Conservation (phyloP, 352 stramenopile genomes). For the Phytophthora foliorum region DNA sequence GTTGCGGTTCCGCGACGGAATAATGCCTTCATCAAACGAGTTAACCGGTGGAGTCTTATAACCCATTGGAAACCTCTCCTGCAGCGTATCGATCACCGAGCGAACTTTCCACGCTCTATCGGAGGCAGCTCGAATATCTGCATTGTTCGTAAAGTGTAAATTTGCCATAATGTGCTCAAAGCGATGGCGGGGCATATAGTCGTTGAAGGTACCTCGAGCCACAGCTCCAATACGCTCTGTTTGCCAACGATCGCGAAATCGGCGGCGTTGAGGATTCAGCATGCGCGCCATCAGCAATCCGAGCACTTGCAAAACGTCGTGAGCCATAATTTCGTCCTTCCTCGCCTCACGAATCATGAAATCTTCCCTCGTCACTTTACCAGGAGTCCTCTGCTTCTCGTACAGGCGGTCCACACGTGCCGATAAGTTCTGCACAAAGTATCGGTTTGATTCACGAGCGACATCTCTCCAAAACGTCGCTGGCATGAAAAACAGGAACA, state of each 20-base stretch:
- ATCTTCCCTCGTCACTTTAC: not conserved
- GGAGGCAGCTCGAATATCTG: not conserved
- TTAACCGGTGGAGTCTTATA: slow-evolving; percentile 10
- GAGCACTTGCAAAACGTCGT: slow-evolving; percentile 2
- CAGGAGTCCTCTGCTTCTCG: slow-evolving; percentile 1
- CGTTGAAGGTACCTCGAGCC: slow-evolving; percentile 11
- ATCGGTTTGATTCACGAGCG: slow-evolving; percentile 5
- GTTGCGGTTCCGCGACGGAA: slow-evolving; percentile 1
- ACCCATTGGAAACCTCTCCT: not conserved
- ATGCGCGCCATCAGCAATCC: slow-evolving; percentile 11
- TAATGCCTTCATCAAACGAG: slow-evolving; percentile 14
- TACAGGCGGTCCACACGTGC: slow-evolving; percentile 5
- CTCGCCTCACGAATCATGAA: slow-evolving; percentile 1
- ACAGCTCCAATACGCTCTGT: slow-evolving; percentile 5
- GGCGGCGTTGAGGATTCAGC: slow-evolving; percentile 5
- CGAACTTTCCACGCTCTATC: slow-evolving; percentile 6
- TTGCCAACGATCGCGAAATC: slow-evolving; percentile 4
- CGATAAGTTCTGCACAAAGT: slow-evolving; percentile 1
- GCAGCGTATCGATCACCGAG: not conserved
- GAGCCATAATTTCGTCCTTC: slow-evolving; percentile 6
- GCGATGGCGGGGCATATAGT: slow-evolving; percentile 19
- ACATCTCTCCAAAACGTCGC: not conserved
- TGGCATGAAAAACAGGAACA: slow-evolving; percentile 18
- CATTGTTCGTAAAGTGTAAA: slow-evolving; percentile 26
- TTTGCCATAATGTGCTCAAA: slow-evolving; percentile 20